Evolutionary conservation across 2,329 filamentous ascomycete species (phyloP).

Genomic region (Aspergillus latus): DNA sequence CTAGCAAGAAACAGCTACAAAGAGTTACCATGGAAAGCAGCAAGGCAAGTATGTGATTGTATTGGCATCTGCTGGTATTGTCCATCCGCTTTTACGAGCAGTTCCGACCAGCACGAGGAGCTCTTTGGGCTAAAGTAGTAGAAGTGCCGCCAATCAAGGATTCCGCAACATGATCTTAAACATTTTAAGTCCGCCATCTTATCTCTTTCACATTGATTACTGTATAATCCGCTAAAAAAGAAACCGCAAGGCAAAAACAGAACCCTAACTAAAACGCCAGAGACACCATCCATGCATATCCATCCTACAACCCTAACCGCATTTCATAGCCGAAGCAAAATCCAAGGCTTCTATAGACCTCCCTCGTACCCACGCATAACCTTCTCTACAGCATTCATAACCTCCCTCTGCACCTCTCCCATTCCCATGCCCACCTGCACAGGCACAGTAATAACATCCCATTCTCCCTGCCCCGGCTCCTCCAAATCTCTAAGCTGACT

Average conservation of each 20-base stretch:
- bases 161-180: too few species aligned
- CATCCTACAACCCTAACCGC: not conserved
- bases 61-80: too few species aligned
- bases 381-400: conserved; percentile 57
- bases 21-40: too few species aligned
- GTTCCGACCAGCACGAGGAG: too few species aligned
- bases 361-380: conserved; percentile 51
- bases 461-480: conserved; percentile 68
- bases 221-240: not conserved
- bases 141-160: too few species aligned
- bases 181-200: too few species aligned
- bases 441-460: conserved; percentile 71
- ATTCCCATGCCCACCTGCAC: conserved; percentile 54
- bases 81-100: too few species aligned
- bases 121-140: too few species aligned
- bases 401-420: conserved; percentile 59
- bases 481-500: conserved; percentile 91
- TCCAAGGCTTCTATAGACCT: not conserved
- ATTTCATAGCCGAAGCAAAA: not conserved
- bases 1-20: too few species aligned
- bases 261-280: not conserved
- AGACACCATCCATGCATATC: conserved; percentile 6
- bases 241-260: not conserved
- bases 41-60: too few species aligned
- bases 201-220: too few species aligned